These are phyloP conservation scores for Mycosarcoma mackinlayi DNA, from an alignment of 1,284 basidiomycete genomes.

Conservation along the genomic window DNA sequence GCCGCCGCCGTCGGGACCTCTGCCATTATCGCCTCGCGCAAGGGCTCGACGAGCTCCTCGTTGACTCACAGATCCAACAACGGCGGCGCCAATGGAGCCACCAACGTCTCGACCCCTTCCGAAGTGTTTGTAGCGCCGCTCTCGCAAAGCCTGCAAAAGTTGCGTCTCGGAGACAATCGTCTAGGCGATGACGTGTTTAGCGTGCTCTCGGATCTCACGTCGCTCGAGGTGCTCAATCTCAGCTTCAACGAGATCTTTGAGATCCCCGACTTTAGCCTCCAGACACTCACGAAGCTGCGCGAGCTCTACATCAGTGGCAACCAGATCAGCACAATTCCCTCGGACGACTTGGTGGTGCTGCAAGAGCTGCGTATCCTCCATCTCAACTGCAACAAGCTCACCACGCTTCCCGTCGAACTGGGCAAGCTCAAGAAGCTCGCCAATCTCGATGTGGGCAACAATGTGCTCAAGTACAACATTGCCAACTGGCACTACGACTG, in stretches of 20 bases:
- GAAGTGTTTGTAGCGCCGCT: slow-evolving; percentile 73
- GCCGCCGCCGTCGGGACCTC: slow-evolving; percentile 8
- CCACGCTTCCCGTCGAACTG: slow-evolving; percentile 90
- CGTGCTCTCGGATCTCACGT: slow-evolving; percentile 76
- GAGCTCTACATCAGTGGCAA: slow-evolving; percentile 95
- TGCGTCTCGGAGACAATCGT: slow-evolving; percentile 90
- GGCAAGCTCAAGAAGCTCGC: slow-evolving; percentile 83
- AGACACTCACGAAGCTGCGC: slow-evolving; percentile 77
- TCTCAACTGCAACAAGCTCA: slow-evolving; percentile 92
- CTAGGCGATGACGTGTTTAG: slow-evolving; percentile 85
- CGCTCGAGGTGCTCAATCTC: slow-evolving; percentile 80
- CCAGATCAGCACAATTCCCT: slow-evolving; percentile 86
- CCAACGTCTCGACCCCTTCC: slow-evolving; percentile 28
- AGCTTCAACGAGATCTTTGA: slow-evolving; percentile 97
- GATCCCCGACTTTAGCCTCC: slow-evolving; percentile 78
- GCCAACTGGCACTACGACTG: slow-evolving; percentile 99
- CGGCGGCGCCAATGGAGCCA: slow-evolving; percentile 15
- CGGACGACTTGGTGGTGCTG: slow-evolving; percentile 71
- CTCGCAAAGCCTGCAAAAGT: slow-evolving; percentile 77
- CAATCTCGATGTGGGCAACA: slow-evolving; percentile 92
- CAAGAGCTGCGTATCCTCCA: slow-evolving; percentile 73
- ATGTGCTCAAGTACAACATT: slow-evolving; percentile 95
- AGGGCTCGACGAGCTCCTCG: slow-evolving; percentile 60
- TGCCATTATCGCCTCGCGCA: slow-evolving; percentile 49
- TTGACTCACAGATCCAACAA: slow-evolving; percentile 30